Percentiles rank a stretch among this genome's conserved stretches.
Evolutionary conservation across 83 land plant genomes (phyloP).

Genomic region (Isoetes engelmannii): DNA sequence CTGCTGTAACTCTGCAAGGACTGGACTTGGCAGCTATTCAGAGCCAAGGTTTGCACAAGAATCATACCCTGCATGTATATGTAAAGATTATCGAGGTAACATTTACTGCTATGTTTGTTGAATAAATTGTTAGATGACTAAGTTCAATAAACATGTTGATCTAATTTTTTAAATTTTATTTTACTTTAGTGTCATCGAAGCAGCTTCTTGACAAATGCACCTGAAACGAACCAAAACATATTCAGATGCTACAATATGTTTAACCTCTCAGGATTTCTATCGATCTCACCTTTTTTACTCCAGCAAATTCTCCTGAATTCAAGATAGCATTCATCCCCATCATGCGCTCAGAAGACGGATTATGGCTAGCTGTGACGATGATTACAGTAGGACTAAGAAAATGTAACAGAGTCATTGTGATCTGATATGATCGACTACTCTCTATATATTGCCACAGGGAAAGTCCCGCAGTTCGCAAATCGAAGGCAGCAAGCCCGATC

Average conservation of each 20-base stretch:
- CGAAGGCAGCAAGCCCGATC: slow-evolving; percentile 98
- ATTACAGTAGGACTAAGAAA: slow-evolving; percentile 81
- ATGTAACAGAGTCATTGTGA: slow-evolving; percentile 77
- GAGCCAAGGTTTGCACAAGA: slow-evolving; percentile 72
- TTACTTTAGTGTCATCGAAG: slow-evolving; percentile 97
- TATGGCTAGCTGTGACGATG: slow-evolving; percentile 57
- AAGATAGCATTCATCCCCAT: slow-evolving; percentile 64
- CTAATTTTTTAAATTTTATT: no score
- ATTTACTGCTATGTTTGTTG: no score
- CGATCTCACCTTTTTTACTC: slow-evolving; percentile 50
- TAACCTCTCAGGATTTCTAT: not conserved
- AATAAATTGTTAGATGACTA: no score
- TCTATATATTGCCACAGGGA: slow-evolving; percentile 98
- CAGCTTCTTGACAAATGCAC: slow-evolving; percentile 65
- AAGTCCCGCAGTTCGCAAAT: slow-evolving; percentile 78
- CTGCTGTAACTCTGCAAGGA: slow-evolving; percentile 73
- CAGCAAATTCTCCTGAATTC: slow-evolving; percentile 31
- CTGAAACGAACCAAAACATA: slow-evolving; percentile 30
- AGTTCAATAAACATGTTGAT: no score
- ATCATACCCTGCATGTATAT: slow-evolving; percentile 57
- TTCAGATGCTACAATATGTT: not conserved
- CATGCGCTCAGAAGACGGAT: slow-evolving; percentile 67
- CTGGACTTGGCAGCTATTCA: slow-evolving; percentile 59
- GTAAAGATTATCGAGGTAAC: not conserved
- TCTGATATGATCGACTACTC: slow-evolving; percentile 90